Evolutionary conservation across 164 flowering plant species (phyloP).

Genomic region (Chimonanthus praecox): DNA sequence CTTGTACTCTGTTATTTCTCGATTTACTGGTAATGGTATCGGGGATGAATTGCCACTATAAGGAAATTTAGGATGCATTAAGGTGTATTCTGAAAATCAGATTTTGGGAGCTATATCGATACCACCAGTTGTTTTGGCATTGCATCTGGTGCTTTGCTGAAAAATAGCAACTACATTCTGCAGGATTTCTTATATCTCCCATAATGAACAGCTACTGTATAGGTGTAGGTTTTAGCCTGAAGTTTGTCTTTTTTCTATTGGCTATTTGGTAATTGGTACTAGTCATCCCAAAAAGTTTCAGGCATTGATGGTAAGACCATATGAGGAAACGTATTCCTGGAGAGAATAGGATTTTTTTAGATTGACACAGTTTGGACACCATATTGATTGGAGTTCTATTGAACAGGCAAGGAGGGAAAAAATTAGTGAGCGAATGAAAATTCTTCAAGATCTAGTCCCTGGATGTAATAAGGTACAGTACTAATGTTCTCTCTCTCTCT

Average conservation of each 20-base stretch:
- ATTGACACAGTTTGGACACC: slow-evolving; percentile 2
- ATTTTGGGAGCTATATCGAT: background rate
- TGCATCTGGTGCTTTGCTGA: background rate
- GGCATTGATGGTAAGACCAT: background rate
- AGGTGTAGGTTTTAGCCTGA: background rate
- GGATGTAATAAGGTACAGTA: slow-evolving; percentile 86
- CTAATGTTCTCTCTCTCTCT: background rate
- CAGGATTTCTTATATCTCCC: background rate
- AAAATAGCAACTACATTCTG: background rate
- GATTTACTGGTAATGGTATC: background rate
- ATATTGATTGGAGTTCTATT: background rate
- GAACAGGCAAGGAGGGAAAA: slow-evolving; percentile 92
- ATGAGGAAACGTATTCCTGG: background rate
- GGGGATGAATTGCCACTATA: background rate
- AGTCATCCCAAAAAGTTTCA: background rate
- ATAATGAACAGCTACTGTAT: background rate
- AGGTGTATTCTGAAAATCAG: background rate
- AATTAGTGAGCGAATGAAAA: slow-evolving; percentile 96
- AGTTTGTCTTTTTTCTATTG: background rate
- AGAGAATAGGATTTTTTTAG: background rate
- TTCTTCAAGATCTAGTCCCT: slow-evolving; percentile 92
- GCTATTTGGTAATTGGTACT: background rate
- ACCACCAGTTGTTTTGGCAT: background rate
- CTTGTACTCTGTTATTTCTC: background rate
- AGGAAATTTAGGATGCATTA: background rate